phyloP scores from a whole-genome alignment of 1,139 yeast genomes.

The Lodderomyces theae region DNA sequence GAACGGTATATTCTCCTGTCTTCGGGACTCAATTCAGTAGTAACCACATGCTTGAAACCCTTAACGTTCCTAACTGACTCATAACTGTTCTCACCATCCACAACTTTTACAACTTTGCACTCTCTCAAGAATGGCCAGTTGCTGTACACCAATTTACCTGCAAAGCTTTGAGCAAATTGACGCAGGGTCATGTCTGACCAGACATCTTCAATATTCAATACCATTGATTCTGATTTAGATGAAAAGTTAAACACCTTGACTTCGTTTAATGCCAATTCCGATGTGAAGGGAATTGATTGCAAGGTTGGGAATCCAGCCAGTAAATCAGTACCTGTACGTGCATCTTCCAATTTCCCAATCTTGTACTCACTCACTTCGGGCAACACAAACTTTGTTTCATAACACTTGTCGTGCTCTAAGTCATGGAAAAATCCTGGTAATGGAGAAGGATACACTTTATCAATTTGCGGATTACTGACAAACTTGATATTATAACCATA shows the following conservation, averaged over 20 bases:
- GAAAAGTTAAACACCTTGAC: constrained; percentile 83
- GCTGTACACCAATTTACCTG: constrained; percentile 64
- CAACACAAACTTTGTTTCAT: constrained; percentile 53
- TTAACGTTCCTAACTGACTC: constrained; percentile 36
- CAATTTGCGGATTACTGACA: constrained; percentile 73
- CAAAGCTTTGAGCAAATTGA: constrained; percentile 57
- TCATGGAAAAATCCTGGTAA: constrained; percentile 76
- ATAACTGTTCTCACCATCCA: constrained; percentile 51
- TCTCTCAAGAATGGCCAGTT: constrained; percentile 91
- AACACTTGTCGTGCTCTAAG: constrained; percentile 74
- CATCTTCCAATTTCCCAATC: constrained; percentile 67
- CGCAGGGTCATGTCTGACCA: constrained; percentile 48
- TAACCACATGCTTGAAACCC: constrained; percentile 31
- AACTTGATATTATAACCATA: constrained; percentile 71
- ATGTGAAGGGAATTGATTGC: constrained; percentile 60
- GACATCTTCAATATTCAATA: constrained; percentile 56
- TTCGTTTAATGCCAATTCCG: constrained; percentile 53
- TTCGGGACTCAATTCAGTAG: constrained; percentile 38
- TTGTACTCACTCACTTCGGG: constrained; percentile 50
- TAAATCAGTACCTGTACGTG: constrained; percentile 63
- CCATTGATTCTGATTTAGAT: constrained; percentile 77
- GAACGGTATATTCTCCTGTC: constrained; percentile 42
- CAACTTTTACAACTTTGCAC: constrained; percentile 64
- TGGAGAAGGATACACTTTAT: constrained; percentile 70
- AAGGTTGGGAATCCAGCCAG: constrained; percentile 92